Evolutionary conservation across 1,284 basidiomycete species (phyloP).

Genomic region (Chalciporus sp.): DNA sequence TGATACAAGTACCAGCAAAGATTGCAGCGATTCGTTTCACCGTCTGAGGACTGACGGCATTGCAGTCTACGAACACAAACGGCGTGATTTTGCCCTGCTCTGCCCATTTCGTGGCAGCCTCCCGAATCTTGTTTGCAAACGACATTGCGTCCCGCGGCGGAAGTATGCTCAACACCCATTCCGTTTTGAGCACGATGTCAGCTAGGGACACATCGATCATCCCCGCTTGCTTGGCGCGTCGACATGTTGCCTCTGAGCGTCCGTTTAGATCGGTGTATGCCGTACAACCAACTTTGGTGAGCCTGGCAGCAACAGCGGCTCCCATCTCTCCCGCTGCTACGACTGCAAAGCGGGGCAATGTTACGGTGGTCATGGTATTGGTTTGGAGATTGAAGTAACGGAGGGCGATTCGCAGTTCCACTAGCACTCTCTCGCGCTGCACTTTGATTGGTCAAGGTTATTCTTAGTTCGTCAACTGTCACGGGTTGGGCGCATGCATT

Average conservation of each 20-base stretch:
- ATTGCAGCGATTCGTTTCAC: constrained; percentile 49
- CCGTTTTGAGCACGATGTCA: constrained; percentile 45
- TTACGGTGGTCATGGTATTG: constrained; percentile 16
- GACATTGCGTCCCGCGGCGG: constrained; percentile 55
- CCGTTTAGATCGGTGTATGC: constrained; percentile 55
- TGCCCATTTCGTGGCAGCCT: constrained; percentile 15
- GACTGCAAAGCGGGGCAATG: constrained; percentile 23
- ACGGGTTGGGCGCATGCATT: not conserved
- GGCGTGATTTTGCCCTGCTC: constrained; percentile 12
- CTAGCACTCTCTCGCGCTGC: constrained; percentile 7
- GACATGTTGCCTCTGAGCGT: constrained; percentile 49
- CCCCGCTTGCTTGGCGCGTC: constrained; percentile 53
- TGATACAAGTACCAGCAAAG: constrained; percentile 43
- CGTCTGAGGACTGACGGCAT: constrained; percentile 56
- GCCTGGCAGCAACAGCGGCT: constrained; percentile 44
- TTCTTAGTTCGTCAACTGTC: constrained; percentile 1
- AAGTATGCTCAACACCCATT: constrained; percentile 58
- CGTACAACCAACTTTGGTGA: constrained; percentile 45
- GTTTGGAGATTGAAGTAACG: constrained; percentile 10
- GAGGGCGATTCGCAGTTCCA: not conserved
- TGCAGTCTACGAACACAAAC: constrained; percentile 58
- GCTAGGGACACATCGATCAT: constrained; percentile 50
- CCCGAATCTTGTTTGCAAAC: constrained; percentile 49
- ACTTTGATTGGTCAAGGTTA: not conserved
- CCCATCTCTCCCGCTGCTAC: constrained; percentile 43